Conservation (phyloP, 1,139 yeast species). For the Lodderomyces pseudojiufengensis region DNA sequence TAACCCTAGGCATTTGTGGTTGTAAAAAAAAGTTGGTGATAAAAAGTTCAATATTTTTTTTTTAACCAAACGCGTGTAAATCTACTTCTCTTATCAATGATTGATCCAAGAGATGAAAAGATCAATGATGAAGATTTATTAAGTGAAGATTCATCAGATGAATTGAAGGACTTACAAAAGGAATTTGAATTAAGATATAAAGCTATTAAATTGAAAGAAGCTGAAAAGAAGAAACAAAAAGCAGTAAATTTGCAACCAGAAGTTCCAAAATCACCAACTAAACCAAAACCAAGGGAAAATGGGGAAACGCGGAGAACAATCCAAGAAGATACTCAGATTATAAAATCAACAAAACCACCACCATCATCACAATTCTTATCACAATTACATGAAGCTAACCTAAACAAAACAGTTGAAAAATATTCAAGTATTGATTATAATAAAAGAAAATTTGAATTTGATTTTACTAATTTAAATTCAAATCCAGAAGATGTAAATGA, state of each 20-base stretch:
- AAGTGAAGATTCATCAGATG: conserved; percentile 29
- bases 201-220: conserved; percentile 17
- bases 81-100: background rate
- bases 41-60: no score
- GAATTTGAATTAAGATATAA: conserved; percentile 25
- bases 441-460: conserved; percentile 22
- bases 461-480: conserved; percentile 9
- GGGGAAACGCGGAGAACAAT: background rate
- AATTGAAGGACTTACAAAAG: conserved; percentile 24
- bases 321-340: background rate
- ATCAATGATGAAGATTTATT: conserved; percentile 21
- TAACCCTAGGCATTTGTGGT: conserved; percentile 29
- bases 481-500: conserved; percentile 18
- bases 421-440: conserved; percentile 17
- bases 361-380: conserved; percentile 15
- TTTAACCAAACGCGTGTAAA: no score
- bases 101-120: conserved; percentile 21
- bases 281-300: conserved; percentile 1
- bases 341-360: background rate
- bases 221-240: conserved; percentile 6
- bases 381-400: conserved; percentile 14
- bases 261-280: conserved; percentile 13
- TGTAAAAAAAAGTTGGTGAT: no score
- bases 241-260: conserved; percentile 1
- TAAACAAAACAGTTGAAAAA: conserved; percentile 5